Evolutionary conservation across 352 stramenopile species (phyloP).

Genomic region (Blastocystis sp.): DNA sequence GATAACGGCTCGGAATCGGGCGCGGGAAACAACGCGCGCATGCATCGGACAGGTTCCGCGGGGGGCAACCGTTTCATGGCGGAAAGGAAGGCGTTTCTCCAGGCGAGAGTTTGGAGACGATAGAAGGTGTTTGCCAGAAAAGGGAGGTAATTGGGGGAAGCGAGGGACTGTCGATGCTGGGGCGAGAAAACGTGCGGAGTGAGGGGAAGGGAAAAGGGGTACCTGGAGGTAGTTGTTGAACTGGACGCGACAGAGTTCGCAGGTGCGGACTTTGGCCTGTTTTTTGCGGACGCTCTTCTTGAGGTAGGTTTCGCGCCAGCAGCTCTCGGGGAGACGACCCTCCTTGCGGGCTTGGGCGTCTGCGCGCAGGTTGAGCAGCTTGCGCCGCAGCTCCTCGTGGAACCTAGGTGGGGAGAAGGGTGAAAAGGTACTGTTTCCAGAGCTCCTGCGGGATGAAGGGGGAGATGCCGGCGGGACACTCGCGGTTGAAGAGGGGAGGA

Average conservation of each 20-base stretch:
- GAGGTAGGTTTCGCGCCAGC: background rate
- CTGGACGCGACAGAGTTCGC: conserved; percentile 28
- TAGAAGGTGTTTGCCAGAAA: conserved; percentile 4
- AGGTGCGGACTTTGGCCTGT: background rate
- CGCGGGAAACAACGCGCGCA: no score
- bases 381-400: conserved; percentile 5
- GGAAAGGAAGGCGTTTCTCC: background rate
- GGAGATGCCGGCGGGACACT: conserved; percentile 24
- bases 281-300: conserved; percentile 28
- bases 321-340: background rate
- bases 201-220: background rate
- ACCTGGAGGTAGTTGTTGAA: conserved; percentile 46
- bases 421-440: conserved; percentile 4
- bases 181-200: background rate
- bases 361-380: background rate
- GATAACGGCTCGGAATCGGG: no score
- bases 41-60: no score
- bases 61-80: background rate
- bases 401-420: background rate
- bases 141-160: background rate
- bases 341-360: background rate
- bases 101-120: background rate
- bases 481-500: conserved; percentile 15
- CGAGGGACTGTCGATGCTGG: background rate
- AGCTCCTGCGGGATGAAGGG: conserved; percentile 15